phyloP scores from a whole-genome alignment of 169 alveolate genomes.

The Eimeria maxima region DNA sequence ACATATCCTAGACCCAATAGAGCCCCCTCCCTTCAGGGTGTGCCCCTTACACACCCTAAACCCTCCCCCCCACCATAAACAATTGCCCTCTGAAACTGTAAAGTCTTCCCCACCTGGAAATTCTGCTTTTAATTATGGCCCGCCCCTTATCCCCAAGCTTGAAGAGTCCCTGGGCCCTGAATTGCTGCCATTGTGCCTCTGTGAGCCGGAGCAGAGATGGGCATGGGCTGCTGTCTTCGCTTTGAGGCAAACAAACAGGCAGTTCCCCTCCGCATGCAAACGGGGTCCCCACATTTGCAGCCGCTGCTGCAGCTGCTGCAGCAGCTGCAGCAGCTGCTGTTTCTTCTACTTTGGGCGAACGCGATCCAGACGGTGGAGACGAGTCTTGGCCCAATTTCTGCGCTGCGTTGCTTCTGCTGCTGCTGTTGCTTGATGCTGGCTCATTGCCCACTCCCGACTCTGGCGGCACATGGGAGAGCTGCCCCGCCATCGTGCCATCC shows the following conservation, averaged over 20 bases:
- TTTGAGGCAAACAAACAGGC: constrained; percentile 45
- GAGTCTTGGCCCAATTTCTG: background rate
- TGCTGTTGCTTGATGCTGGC: constrained; percentile 5
- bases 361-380: constrained; percentile 3
- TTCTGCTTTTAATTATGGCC: constrained; percentile 62
- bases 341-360: background rate
- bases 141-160: constrained; percentile 65
- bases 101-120: constrained; percentile 12
- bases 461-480: constrained; percentile 47
- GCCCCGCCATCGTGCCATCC: constrained; percentile 21
- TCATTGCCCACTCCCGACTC: constrained; percentile 12
- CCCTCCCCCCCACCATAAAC: background rate
- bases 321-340: constrained; percentile 32
- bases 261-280: constrained; percentile 44
- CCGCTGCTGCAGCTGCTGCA: constrained; percentile 27
- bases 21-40: background rate
- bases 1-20: no score
- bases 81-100: background rate
- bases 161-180: constrained; percentile 67
- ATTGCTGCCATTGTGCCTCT: constrained; percentile 71
- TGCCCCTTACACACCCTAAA: background rate
- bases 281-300: constrained; percentile 39
- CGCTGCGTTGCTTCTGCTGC: background rate
- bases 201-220: constrained; percentile 57
- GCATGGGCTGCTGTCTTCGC: constrained; percentile 43